Percentiles rank a stretch among this genome's conserved stretches.
Evolutionary conservation across 768 basidiomycete species (phyloP).

Genomic region (Butyriboletus loyo): DNA sequence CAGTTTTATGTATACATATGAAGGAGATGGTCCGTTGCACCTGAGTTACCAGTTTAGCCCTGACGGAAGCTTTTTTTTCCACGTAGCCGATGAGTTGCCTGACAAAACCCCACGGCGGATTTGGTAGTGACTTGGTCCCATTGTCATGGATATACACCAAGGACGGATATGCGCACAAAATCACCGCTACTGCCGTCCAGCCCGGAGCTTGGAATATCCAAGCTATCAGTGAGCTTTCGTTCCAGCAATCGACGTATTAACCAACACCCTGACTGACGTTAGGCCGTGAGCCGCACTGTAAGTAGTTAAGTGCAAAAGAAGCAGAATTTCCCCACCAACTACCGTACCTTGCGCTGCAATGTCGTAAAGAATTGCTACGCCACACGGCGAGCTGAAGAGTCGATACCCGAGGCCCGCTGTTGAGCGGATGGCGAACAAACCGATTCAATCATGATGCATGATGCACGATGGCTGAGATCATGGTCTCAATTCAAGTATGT

Average conservation of each 20-base stretch:
- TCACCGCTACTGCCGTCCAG: not conserved
- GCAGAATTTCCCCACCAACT: slow-evolving; percentile 7
- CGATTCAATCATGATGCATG: too few species aligned
- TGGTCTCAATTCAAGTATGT: not conserved
- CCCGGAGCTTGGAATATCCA: not conserved
- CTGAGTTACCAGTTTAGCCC: slow-evolving; percentile 2
- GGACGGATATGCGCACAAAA: not conserved
- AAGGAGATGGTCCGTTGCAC: slow-evolving; percentile 4
- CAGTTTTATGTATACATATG: slow-evolving; percentile 21
- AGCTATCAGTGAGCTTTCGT: not conserved
- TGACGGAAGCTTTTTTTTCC: slow-evolving; percentile 21
- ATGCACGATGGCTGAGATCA: too few species aligned
- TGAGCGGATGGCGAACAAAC: too few species aligned
- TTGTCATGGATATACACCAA: not conserved
- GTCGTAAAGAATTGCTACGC: slow-evolving; percentile 13
- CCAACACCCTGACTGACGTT: slow-evolving; percentile 13
- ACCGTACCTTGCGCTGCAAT: not conserved
- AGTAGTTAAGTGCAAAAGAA: slow-evolving; percentile 16
- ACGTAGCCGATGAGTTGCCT: slow-evolving; percentile 24
- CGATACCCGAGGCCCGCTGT: not conserved
- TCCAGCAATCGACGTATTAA: not conserved
- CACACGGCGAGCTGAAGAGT: slow-evolving; percentile 18
- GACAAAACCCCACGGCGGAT: slow-evolving; percentile 11
- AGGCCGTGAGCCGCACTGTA: slow-evolving; percentile 10
- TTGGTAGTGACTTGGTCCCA: not conserved